These are phyloP conservation scores for Tylopilus intermedius DNA, from an alignment of 768 basidiomycete species.

Conservation along the genomic window DNA sequence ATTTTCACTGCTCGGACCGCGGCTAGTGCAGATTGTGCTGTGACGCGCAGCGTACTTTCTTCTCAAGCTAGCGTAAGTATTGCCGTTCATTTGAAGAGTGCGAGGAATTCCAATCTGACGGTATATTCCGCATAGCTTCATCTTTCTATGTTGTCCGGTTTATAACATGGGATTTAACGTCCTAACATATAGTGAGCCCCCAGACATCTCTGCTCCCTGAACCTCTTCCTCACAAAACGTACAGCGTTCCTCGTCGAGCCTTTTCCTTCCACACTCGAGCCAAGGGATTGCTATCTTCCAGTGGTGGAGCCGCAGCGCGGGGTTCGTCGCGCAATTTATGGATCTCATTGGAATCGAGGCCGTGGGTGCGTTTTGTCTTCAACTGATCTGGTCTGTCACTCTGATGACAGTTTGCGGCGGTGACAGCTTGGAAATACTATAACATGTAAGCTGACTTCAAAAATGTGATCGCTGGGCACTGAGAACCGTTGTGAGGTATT, in stretches of 20 bases:
- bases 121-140: constrained; percentile 3
- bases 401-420: too few species aligned
- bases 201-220: too few species aligned
- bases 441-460: constrained; percentile 5
- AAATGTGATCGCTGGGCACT: not conserved
- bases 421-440: constrained; percentile 15
- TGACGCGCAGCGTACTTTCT: constrained; percentile 3
- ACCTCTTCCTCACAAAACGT: too few species aligned
- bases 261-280: constrained; percentile 58
- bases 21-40: constrained; percentile 19
- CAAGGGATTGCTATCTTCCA: constrained; percentile 56
- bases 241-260: constrained; percentile 44
- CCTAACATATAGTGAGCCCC: constrained; percentile 6
- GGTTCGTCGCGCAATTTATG: constrained; percentile 11
- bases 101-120: too few species aligned
- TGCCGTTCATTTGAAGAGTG: too few species aligned
- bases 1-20: constrained; percentile 15
- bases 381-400: too few species aligned
- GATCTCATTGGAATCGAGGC: constrained; percentile 15
- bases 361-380: constrained; percentile 3
- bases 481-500: constrained; percentile 10
- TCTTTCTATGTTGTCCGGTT: constrained; percentile 16
- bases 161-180: constrained; percentile 12
- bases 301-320: constrained; percentile 43
- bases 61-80: constrained; percentile 11